phyloP scores from a whole-genome alignment of 306 rosid species.

The Castanea mollissima region DNA sequence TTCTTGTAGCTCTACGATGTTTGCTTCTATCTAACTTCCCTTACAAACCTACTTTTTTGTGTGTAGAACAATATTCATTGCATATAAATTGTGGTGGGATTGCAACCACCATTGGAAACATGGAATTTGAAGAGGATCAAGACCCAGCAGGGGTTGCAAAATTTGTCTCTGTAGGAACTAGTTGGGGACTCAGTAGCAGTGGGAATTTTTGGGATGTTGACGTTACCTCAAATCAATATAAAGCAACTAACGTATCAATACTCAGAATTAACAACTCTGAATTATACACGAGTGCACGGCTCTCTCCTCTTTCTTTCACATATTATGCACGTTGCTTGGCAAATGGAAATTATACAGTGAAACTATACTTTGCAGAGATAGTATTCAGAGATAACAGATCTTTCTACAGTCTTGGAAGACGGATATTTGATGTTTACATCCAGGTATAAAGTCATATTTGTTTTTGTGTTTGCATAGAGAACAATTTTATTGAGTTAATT shows the following conservation, averaged over 20 bases:
- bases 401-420: conserved; percentile 52
- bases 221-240: too few relatives aligned
- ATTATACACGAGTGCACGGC: conserved; percentile 48
- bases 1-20: background rate
- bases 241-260: conserved; percentile 13
- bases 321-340: conserved; percentile 62
- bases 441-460: conserved; percentile 42
- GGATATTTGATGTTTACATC: conserved; percentile 56
- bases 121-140: conserved; percentile 42
- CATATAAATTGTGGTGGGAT: conserved; percentile 67
- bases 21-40: background rate
- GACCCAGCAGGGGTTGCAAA: conserved; percentile 46
- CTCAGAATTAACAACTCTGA: conserved; percentile 29
- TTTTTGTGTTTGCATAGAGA: background rate
- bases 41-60: background rate
- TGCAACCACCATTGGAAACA: conserved; percentile 29
- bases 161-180: conserved; percentile 1
- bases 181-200: conserved; percentile 52
- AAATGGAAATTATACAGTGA: conserved; percentile 60
- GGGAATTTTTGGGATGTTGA: too few relatives aligned
- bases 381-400: conserved; percentile 43
- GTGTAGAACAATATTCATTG: conserved; percentile 29
- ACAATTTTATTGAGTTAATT: conserved; percentile 11
- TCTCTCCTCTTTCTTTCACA: conserved; percentile 49
- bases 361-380: conserved; percentile 58